Conservation (phyloP, 2,329 filamentous ascomycete genomes). For the Pseudocercospora macadamiae region DNA sequence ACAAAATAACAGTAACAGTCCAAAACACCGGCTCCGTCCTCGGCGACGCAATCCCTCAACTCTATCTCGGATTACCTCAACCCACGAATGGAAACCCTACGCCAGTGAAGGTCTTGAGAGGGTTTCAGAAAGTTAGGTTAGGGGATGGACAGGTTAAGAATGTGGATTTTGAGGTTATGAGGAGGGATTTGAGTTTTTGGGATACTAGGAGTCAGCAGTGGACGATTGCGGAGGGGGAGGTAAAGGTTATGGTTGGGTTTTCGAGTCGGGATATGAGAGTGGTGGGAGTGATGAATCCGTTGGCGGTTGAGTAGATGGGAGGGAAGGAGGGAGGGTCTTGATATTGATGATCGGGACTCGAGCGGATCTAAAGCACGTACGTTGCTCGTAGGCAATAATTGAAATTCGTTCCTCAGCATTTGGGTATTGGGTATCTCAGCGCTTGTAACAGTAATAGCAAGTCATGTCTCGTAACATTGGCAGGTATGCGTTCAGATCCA, state of each 20-base stretch:
- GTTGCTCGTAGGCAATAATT: too few species aligned
- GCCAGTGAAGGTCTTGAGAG: conserved; percentile 51
- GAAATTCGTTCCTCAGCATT: too few species aligned
- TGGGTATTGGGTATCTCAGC: conserved; percentile 19
- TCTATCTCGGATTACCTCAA: conserved; percentile 52
- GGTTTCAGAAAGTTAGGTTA: conserved; percentile 47
- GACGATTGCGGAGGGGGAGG: conserved; percentile 33
- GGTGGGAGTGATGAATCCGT: too few species aligned
- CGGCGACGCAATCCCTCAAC: conserved; percentile 60
- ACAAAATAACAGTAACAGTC: conserved; percentile 55
- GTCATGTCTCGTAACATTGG: background rate
- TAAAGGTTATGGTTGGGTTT: conserved; percentile 24
- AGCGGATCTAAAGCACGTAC: too few species aligned
- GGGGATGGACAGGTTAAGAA: conserved; percentile 29
- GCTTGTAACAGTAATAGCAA: conserved; percentile 1
- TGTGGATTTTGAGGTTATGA: conserved; percentile 40
- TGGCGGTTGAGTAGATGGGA: too few species aligned
- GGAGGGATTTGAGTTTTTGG: conserved; percentile 43
- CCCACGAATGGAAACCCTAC: conserved; percentile 50
- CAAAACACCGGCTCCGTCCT: conserved; percentile 63
- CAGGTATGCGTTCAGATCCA: conserved; percentile 55
- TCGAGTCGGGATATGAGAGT: conserved; percentile 35
- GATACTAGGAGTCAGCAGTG: conserved; percentile 40
- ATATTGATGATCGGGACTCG: too few species aligned
- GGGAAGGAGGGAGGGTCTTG: too few species aligned